Base-by-base conservation (phyloP, 495 filamentous ascomycete species). In the Penicillium longicatenatum region DNA sequence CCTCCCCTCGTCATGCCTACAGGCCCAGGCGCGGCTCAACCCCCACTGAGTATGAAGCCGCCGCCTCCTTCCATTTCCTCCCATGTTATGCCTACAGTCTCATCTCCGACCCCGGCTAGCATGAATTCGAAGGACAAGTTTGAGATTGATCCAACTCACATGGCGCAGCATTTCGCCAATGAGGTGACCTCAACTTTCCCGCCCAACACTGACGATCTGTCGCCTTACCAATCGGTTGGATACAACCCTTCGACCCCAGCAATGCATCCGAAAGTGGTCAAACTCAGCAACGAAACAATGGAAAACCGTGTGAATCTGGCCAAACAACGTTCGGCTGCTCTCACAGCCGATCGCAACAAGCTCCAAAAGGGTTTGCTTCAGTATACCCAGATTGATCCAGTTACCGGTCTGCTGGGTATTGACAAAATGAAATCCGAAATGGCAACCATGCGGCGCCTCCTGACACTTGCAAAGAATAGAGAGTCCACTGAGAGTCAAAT, bases 211-310 rank as follows among this genome's bases (percentile, higher is more conserved):
- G 11, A 42, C 1, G 11, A 50, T 31, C 35, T 54, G 20, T 37
- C 47, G 21, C 59, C 59, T 4, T 61, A 61, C 45, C 22, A 41
- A 16, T 33, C 3, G 0, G 47, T 52, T n/a, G 52, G 46, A 43
- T 57, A 57, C 20, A 39, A 33, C 48, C 53, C 54, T 20, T 61
- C 59, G 0, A 45, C 59, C 12, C 54, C 59, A n/a, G 24, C 9
- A 26, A 39, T 62, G 20, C 59, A 62, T 42, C 47, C 29, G n/a
- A 41, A n/a, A 19, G 33, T n/a, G 6, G 37, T 56, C 16, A 4
- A 30, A 9, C 29, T 44, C 26, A 48, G 45, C 5, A 33, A 45
- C 31, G 44, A 57, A n/a, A 20, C 37, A 7, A 43, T 62, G 7
- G 37, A 48, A 1, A 7, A 48, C 35, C 54, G 59, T 7, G 17